phyloP scores from a whole-genome alignment of 176 grass and related monocot species.

The Carex myosuroides region DNA sequence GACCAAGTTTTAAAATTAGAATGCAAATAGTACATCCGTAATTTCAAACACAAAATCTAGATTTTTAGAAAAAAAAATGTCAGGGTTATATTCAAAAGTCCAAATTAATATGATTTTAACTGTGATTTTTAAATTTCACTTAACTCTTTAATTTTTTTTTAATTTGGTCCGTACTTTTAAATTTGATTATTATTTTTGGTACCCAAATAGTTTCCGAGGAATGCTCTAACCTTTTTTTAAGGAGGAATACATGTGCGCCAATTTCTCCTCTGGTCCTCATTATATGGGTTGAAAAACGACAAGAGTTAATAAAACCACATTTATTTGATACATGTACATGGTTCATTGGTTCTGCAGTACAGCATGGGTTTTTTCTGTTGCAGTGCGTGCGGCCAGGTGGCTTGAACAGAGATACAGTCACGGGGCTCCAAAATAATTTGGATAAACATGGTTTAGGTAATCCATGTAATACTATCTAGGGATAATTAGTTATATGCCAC shows the following conservation, averaged over 20 bases:
- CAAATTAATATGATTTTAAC: too few relatives aligned
- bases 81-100: too few relatives aligned
- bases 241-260: not conserved
- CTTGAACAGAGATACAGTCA: not conserved
- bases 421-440: not conserved
- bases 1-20: not conserved
- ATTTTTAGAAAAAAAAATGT: not conserved
- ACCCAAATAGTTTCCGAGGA: not conserved
- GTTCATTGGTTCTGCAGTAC: not conserved
- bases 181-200: not conserved
- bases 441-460: not conserved
- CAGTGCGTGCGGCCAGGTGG: slow-evolving; percentile 7
- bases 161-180: not conserved
- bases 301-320: not conserved
- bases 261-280: not conserved
- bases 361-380: slow-evolving; percentile 12
- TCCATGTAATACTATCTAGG: not conserved
- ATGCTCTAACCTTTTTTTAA: not conserved
- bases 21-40: not conserved
- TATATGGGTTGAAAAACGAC: not conserved
- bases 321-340: not conserved
- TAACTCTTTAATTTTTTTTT: not conserved
- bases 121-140: not conserved
- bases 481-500: too few relatives aligned
- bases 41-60: not conserved